These are phyloP conservation scores for Saccharomyces eubayanus DNA, from an alignment of 805 yeast species.

Conservation along the genomic window DNA sequence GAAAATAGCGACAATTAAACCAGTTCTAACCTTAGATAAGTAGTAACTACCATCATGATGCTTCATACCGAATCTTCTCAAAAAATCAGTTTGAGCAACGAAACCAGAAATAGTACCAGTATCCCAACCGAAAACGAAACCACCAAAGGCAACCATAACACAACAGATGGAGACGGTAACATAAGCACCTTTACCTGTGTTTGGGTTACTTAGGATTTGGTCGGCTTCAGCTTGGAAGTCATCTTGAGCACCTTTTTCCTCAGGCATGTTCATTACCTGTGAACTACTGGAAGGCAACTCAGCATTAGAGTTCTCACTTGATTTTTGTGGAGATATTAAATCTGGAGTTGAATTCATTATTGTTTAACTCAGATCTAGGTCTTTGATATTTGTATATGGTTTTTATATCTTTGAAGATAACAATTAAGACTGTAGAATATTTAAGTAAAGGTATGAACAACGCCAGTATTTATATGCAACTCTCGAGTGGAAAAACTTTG, in stretches of 20 bases:
- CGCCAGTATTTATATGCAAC: not conserved
- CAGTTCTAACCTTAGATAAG: constrained; percentile 47
- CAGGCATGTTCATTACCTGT: constrained; percentile 15
- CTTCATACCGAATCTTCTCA: constrained; percentile 44
- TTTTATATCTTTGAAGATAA: not conserved
- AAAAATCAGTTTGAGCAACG: constrained; percentile 49
- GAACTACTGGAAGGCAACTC: constrained; percentile 12
- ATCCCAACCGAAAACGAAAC: constrained; percentile 70
- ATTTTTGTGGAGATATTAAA: constrained; percentile 7
- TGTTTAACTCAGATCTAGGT: constrained; percentile 1
- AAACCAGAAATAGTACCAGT: constrained; percentile 71
- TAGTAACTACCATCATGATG: constrained; percentile 27
- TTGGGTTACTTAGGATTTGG: constrained; percentile 1
- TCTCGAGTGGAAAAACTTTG: not conserved
- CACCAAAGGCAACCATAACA: constrained; percentile 58
- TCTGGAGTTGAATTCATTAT: constrained; percentile 8
- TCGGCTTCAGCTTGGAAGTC: not conserved
- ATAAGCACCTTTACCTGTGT: constrained; percentile 5
- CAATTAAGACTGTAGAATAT: not conserved
- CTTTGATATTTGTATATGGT: not conserved
- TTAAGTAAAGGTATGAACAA: not conserved
- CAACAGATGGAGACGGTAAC: constrained; percentile 40
- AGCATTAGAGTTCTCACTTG: constrained; percentile 6
- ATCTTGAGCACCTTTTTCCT: constrained; percentile 8
- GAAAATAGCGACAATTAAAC: constrained; percentile 52